A percentile compares a stretch with the other conserved stretches of the same genome.
phyloP scores from a whole-genome alignment of 2,329 filamentous ascomycete genomes.

The Didymella pinodella region DNA sequence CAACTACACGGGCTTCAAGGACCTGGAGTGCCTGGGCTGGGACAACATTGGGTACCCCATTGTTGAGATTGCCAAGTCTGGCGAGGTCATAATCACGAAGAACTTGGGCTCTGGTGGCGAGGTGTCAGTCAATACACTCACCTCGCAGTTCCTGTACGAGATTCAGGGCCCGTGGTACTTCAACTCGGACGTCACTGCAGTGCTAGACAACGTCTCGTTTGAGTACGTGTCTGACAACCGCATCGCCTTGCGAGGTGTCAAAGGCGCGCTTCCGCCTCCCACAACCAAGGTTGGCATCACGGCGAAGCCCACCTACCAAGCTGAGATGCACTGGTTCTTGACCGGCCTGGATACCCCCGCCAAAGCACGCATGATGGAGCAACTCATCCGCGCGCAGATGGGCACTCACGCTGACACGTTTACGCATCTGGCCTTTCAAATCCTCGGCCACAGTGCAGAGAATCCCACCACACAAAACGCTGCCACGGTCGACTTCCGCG shows the following conservation, averaged over 20 bases:
- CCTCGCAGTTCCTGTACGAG: constrained; percentile 60
- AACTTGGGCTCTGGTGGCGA: constrained; percentile 47
- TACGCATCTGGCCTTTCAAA: constrained; percentile 46
- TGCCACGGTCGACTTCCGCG: constrained; percentile 59
- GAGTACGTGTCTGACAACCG: constrained; percentile 60
- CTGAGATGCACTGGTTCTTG: constrained; percentile 56
- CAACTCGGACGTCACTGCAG: constrained; percentile 65
- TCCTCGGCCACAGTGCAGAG: constrained; percentile 51
- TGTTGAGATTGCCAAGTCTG: constrained; percentile 40
- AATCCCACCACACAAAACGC: constrained; percentile 57
- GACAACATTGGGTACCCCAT: constrained; percentile 45
- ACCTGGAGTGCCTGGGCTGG: constrained; percentile 43
- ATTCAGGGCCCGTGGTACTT: constrained; percentile 59
- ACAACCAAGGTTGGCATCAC: constrained; percentile 56
- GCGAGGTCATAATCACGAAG: constrained; percentile 41
- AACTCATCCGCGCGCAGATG: constrained; percentile 46
- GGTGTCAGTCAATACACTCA: constrained; percentile 59
- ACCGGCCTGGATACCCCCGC: constrained; percentile 55
- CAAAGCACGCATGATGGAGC: constrained; percentile 56
- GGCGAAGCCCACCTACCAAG: constrained; percentile 56
- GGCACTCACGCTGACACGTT: constrained; percentile 50
- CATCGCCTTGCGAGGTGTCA: constrained; percentile 58
- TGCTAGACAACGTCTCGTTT: constrained; percentile 61
- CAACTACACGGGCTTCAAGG: constrained; percentile 57
- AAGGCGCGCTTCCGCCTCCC: constrained; percentile 47